Conservation (phyloP, 2,329 filamentous ascomycete genomes). For the Neurospora crassa region DNA sequence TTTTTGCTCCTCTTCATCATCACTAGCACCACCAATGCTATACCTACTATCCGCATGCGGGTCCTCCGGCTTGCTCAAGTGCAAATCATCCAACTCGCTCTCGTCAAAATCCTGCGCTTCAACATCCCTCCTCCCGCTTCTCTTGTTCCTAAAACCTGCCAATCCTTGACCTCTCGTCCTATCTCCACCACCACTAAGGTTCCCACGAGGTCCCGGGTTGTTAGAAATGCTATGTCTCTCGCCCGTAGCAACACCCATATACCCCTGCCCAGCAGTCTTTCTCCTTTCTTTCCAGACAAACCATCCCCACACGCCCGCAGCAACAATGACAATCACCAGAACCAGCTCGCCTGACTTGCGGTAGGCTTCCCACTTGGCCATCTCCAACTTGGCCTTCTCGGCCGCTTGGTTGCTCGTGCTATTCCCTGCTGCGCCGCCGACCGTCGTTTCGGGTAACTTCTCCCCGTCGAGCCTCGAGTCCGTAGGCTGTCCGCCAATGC, state of each 20-base stretch:
- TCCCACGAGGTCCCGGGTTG: conserved; percentile 4
- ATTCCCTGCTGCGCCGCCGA: conserved; percentile 55
- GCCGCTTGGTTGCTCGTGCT: conserved; percentile 54
- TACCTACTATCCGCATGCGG: conserved; percentile 38
- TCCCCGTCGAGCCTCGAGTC: conserved; percentile 81
- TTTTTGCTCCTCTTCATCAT: conserved; percentile 43
- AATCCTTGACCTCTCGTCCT: conserved; percentile 26
- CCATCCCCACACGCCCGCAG: conserved; percentile 65
- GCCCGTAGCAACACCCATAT: conserved; percentile 38
- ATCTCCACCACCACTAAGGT: conserved; percentile 13
- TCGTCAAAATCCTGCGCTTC: conserved; percentile 59
- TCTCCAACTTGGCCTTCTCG: conserved; percentile 63
- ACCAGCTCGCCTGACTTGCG: conserved; percentile 79
- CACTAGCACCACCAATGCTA: conserved; percentile 47
- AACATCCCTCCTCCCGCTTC: conserved; percentile 39
- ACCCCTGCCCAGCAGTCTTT: conserved; percentile 35
- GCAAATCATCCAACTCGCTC: conserved; percentile 53
- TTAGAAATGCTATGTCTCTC: conserved; percentile 12
- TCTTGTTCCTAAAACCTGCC: conserved; percentile 38
- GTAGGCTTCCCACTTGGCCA: conserved; percentile 84
- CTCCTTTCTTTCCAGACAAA: conserved; percentile 55
- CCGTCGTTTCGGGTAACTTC: conserved; percentile 66
- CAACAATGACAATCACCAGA: conserved; percentile 69
- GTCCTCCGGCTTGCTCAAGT: conserved; percentile 37
- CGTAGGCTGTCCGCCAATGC: conserved; percentile 70